Base-by-base conservation (phyloP, 2,329 filamentous ascomycete genomes). In the Aquanectria penicillioides region DNA sequence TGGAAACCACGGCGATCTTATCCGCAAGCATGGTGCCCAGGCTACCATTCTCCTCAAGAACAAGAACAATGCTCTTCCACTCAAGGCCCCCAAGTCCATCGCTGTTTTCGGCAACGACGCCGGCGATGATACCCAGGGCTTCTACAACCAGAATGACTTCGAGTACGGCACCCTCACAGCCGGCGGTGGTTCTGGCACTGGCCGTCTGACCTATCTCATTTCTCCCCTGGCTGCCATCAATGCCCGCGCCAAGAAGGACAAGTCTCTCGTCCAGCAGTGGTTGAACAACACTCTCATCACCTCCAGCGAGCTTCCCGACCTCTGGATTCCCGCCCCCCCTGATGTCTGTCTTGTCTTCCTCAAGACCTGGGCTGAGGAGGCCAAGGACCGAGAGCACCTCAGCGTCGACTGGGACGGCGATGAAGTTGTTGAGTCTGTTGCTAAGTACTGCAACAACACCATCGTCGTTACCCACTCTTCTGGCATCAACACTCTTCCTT, bases 31-130 rank as follows among this genome's bases (percentile, higher is more conserved):
- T 64, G 81, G 73, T 13, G 72, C 75, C 12, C 75, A 73, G 56
- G 89, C 89, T 17, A 89, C 85, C 11, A 86, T 93, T 13, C 81
- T 94, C 2, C 79, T 94, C 60, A 94, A 94, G 81, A 94, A 94
- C 75, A 77, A 77, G 25, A 81, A 81, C 61, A 82, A 81, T 29
- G 81, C 81, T 2, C 79, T 93, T 6, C 90, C 90, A 0, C 77
- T 87, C 31, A 82, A 82, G 68, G 75, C 75, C 3, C 81, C 80
- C 86, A 73, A 88, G 80, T 73, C 79, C 76, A 74, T 88, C 82
- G 77, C 83, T 72, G 65, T 84, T 78, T 74, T 87, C 80, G 68
- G 86, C 63, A 81, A 84, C 64, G 79, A 80, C 12, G 80, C 79
- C 15, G 78, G 6, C 74, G 80, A 69, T 69, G 81, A 84, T 20